phyloP scores from a whole-genome alignment of 2,329 filamentous ascomycete genomes.

The Trichophyton simii region DNA sequence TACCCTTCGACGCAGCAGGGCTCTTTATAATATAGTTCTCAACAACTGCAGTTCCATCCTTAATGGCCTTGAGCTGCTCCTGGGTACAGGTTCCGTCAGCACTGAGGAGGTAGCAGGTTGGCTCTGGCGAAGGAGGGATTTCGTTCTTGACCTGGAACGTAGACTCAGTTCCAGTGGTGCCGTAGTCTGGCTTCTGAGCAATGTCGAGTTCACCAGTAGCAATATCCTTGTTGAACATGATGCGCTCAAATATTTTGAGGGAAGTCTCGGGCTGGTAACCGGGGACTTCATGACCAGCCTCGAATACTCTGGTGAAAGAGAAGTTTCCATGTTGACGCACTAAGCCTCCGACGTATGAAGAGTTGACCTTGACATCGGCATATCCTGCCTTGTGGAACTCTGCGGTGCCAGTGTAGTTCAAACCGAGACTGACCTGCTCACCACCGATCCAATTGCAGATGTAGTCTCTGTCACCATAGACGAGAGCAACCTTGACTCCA shows the following conservation, averaged over 20 bases:
- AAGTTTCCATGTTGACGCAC: constrained; percentile 31
- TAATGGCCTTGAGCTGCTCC: constrained; percentile 32
- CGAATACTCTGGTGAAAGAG: constrained; percentile 31
- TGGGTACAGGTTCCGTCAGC: constrained; percentile 31
- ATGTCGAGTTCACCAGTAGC: constrained; percentile 41
- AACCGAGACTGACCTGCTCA: constrained; percentile 34
- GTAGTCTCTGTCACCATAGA: constrained; percentile 49
- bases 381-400: constrained; percentile 36
- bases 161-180: constrained; percentile 25
- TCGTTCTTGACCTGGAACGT: constrained; percentile 36
- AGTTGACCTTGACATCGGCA: constrained; percentile 22
- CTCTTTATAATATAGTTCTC: constrained; percentile 36
- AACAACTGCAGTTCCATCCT: constrained; percentile 35
- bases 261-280: constrained; percentile 45
- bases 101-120: constrained; percentile 34
- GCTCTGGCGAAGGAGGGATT: constrained; percentile 28
- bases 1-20: neutral
- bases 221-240: constrained; percentile 40
- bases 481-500: constrained; percentile 44
- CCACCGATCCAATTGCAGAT: constrained; percentile 41
- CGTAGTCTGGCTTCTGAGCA: constrained; percentile 26
- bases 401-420: constrained; percentile 30
- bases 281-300: constrained; percentile 29
- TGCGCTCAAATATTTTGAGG: constrained; percentile 43
- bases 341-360: constrained; percentile 27